Percentiles rank a stretch among this genome's conserved stretches.
These are phyloP conservation scores for Daldinia childiae DNA, from an alignment of 495 filamentous ascomycete genomes.

Conservation along the genomic window DNA sequence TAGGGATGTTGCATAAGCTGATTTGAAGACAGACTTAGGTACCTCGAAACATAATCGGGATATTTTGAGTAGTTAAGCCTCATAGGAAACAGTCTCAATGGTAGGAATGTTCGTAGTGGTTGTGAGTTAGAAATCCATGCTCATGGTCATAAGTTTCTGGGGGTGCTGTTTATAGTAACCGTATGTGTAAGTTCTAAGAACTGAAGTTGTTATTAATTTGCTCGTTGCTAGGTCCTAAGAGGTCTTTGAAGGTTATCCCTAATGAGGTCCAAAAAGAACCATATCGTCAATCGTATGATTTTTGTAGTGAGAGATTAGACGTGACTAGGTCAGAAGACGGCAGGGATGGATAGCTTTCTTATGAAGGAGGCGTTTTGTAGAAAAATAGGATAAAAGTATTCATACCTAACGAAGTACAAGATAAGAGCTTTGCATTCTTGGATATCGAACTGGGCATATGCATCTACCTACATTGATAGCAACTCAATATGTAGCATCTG, in stretches of 20 bases:
- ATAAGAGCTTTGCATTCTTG: slow-evolving; percentile 6
- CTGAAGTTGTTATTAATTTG: background rate
- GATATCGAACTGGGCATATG: background rate
- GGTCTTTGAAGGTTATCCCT: background rate
- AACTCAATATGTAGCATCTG: slow-evolving; percentile 8
- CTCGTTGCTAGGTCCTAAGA: background rate
- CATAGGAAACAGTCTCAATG: slow-evolving; percentile 4
- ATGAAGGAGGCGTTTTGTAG: background rate
- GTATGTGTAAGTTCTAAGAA: background rate
- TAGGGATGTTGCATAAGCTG: background rate
- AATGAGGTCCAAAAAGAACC: background rate
- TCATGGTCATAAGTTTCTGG: slow-evolving; percentile 8
- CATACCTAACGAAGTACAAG: background rate
- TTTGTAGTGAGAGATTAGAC: slow-evolving; percentile 4
- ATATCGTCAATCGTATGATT: slow-evolving; percentile 18
- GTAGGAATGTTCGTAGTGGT: slow-evolving; percentile 8
- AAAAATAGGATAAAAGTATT: background rate
- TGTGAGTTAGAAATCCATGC: slow-evolving; percentile 13
- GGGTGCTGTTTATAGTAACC: slow-evolving; percentile 3
- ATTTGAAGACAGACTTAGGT: background rate
- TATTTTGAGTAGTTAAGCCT: slow-evolving; percentile 9
- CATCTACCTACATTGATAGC: background rate
- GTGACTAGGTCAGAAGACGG: background rate
- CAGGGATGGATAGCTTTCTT: background rate
- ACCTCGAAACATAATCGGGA: background rate